Base-by-base conservation (phyloP, 495 filamentous ascomycete species). In the Penicillium cinerascens region DNA sequence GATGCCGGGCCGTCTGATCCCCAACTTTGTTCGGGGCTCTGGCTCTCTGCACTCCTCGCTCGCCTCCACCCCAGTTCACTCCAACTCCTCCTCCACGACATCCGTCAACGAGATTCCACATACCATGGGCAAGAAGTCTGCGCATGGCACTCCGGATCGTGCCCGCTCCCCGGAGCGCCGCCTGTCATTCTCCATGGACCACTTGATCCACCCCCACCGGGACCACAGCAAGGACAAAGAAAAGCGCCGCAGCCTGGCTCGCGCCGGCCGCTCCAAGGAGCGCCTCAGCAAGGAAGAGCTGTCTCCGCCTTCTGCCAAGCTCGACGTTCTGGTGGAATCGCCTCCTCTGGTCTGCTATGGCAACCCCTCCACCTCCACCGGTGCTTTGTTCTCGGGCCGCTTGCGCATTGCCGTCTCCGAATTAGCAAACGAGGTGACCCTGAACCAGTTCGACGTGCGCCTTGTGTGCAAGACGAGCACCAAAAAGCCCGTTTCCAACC, bases 341-440 rank as follows among this genome's bases (percentile, higher is more conserved):
- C 90, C 93, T 0, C 93, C 93, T 1, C 74, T 92, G 9, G 82
- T 96, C 15, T 86, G 95, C 72, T 91, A 92, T 60, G 91, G 89
- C 17, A 73, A 78, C 7, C 77, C 89, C 1, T 76, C 84, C 42
- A 80, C 79, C 56, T 96, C 91, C 21, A 88, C 85, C 6, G 93
- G 93, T 46, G 91, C 93, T 6, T 72, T 99, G 35, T 81, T 97
- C 37, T 95, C 90, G 2, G 92, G 91, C 36, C 89, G 90, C 50
- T 72, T 97, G 53, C 80, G 84, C 51, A 66, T 96, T n/a, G 68
- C 78, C 23, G 76, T 96, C 62, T 74, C 79, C 38, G 84, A 89
- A 36, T 71, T 82, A 2, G 56, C 49, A 1, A 64, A 59, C 7
- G 67, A 71, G 5, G 68, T 91, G 33, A 80, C 79, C n/a, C 68